Conservation (phyloP, 2,329 filamentous ascomycete species). For the Pochonia chlamydosporia region DNA sequence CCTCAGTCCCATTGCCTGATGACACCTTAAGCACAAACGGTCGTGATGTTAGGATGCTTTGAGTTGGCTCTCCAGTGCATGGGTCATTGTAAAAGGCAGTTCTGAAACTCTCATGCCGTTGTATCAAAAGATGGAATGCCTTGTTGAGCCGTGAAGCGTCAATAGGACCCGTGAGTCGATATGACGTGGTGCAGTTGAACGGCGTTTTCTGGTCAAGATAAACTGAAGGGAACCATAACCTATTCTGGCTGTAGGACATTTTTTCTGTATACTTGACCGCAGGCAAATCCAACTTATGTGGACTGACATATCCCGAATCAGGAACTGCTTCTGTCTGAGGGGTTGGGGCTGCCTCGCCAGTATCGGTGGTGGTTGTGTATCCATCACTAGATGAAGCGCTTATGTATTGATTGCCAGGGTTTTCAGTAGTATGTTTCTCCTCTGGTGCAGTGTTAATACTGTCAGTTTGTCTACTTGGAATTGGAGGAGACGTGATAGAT, state of each 20-base stretch:
- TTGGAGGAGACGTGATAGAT: no score
- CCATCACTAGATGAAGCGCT: no score
- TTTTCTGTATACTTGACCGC: no score
- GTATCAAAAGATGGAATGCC: conserved; percentile 10
- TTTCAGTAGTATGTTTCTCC: no score
- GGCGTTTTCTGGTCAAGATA: conserved; percentile 11
- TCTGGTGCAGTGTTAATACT: no score
- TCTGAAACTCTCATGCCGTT: conserved; percentile 16
- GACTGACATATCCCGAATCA: no score
- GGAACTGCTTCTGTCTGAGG: no score
- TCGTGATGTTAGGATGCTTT: conserved; percentile 19
- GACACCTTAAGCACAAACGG: conserved; percentile 21
- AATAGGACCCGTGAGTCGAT: conserved; percentile 10
- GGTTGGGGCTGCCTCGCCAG: no score
- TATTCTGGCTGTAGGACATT: not conserved
- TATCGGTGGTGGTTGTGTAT: no score
- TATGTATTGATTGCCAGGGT: no score
- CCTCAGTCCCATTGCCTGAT: conserved; percentile 13
- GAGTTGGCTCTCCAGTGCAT: conserved; percentile 13
- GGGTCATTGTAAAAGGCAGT: conserved; percentile 14
- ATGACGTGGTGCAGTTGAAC: conserved; percentile 11
- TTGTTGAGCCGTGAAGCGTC: conserved; percentile 10
- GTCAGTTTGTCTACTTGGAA: no score
- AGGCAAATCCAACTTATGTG: no score
- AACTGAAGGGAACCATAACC: not conserved